phyloP scores from a whole-genome alignment of 148 eudicot genomes.

The Dysphania ambrosioides region DNA sequence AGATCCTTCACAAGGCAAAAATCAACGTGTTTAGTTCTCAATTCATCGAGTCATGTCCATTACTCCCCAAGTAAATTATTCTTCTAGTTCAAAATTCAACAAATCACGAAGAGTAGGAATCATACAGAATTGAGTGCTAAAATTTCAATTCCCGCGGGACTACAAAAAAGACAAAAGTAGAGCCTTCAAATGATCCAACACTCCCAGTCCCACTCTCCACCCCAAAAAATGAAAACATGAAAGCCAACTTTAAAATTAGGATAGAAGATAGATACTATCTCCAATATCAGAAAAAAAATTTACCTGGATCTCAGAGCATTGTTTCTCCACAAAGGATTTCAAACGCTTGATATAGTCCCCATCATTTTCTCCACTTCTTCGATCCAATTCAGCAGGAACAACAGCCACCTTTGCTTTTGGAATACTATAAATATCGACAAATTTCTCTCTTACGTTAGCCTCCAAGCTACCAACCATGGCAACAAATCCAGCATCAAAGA shows the following conservation, averaged over 20 bases:
- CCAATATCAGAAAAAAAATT: not conserved
- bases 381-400: slow-evolving; percentile 87
- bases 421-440: slow-evolving; percentile 70
- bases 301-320: slow-evolving; percentile 95
- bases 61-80: no score
- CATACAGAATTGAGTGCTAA: not conserved
- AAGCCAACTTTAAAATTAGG: no score
- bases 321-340: slow-evolving; percentile 76
- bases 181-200: not conserved
- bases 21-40: no score
- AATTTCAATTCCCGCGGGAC: not conserved
- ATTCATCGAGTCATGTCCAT: no score
- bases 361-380: slow-evolving; percentile 67
- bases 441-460: slow-evolving; percentile 65
- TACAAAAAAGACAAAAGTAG: not conserved
- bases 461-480: slow-evolving; percentile 56
- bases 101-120: no score
- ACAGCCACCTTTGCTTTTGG: slow-evolving; percentile 85
- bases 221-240: not conserved
- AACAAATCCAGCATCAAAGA: slow-evolving; percentile 67
- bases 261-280: not conserved
- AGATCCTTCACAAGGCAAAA: slow-evolving; percentile 55
- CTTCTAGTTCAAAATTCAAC: not conserved
- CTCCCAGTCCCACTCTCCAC: not conserved
- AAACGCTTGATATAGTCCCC: slow-evolving; percentile 69